Evolutionary conservation across 768 basidiomycete genomes (phyloP).

Genomic region (Cubamyces sp.): DNA sequence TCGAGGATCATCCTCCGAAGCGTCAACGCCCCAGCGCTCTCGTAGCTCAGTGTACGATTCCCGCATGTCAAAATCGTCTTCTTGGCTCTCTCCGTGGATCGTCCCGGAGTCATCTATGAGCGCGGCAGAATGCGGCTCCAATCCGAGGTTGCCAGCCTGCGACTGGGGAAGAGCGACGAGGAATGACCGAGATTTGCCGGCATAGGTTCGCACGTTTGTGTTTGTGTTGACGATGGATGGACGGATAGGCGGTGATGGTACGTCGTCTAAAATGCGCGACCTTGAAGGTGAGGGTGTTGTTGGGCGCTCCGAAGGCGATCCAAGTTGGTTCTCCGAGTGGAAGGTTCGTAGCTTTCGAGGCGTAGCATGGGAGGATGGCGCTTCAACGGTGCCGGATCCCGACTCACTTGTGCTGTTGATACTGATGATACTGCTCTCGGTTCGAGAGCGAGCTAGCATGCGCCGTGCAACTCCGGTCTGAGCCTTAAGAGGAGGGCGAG

Average conservation of each 20-base stretch:
- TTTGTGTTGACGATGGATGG: constrained; percentile 35
- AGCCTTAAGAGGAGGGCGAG: constrained; percentile 10
- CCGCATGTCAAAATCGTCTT: constrained; percentile 49
- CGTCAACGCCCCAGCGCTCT: constrained; percentile 80
- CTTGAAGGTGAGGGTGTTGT: constrained; percentile 25
- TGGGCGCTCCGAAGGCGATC: constrained; percentile 18
- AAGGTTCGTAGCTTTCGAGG: constrained; percentile 22
- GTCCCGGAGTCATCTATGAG: constrained; percentile 10
- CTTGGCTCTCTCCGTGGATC: constrained; percentile 35
- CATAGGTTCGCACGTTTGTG: constrained; percentile 65
- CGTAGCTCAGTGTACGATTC: constrained; percentile 80
- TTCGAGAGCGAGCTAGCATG: constrained; percentile 73
- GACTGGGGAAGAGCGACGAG: constrained; percentile 60
- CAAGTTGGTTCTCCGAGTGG: constrained; percentile 27
- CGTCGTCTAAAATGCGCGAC: constrained; percentile 27
- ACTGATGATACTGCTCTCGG: constrained; percentile 55
- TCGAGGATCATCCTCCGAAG: constrained; percentile 68
- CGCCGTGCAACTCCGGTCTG: constrained; percentile 55
- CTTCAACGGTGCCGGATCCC: neutral
- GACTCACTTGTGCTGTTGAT: constrained; percentile 32
- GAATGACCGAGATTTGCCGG: constrained; percentile 80
- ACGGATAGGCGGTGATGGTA: constrained; percentile 29
- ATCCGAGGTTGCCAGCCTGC: constrained; percentile 24
- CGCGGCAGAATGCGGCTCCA: constrained; percentile 23
- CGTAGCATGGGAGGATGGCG: constrained; percentile 24